phyloP scores from a whole-genome alignment of 768 basidiomycete genomes.

The Mycena vitilis region DNA sequence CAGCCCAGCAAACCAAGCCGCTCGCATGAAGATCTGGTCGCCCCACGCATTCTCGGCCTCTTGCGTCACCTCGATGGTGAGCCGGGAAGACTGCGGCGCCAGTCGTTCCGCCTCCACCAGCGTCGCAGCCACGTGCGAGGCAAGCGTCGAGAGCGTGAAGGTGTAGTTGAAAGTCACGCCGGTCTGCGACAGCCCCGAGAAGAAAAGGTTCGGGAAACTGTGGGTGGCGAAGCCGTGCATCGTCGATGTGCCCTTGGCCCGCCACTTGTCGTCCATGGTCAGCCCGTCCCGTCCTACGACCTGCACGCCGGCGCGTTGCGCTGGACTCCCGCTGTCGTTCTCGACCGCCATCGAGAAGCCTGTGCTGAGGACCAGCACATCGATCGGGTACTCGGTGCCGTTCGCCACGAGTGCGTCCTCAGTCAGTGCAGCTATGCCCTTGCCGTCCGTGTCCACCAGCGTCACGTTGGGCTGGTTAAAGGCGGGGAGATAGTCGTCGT shows the following conservation, averaged over 20 bases:
- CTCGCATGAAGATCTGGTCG: conserved; percentile 5
- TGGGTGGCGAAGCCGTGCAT: conserved; percentile 31
- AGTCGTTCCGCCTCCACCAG: conserved; percentile 12
- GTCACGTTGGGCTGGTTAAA: conserved; percentile 34
- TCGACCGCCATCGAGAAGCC: conserved; percentile 11
- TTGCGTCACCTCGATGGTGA: conserved; percentile 14
- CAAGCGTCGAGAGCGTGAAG: neutral
- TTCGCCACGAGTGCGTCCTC: conserved; percentile 15
- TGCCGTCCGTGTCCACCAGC: conserved; percentile 37
- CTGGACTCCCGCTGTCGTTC: conserved; percentile 13
- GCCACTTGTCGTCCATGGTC: conserved; percentile 30
- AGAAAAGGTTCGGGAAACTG: conserved; percentile 37
- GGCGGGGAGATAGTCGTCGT: conserved; percentile 37
- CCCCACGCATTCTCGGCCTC: conserved; percentile 20
- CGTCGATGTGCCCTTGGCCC: conserved; percentile 12
- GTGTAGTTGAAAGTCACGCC: conserved; percentile 26
- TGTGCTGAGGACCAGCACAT: conserved; percentile 30
- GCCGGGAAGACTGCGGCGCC: neutral
- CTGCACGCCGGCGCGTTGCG: neutral
- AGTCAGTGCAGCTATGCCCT: conserved; percentile 24
- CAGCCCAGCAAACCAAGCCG: conserved; percentile 19
- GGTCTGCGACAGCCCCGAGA: conserved; percentile 16
- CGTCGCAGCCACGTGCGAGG: conserved; percentile 20
- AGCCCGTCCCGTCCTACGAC: conserved; percentile 21
- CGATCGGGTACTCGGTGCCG: conserved; percentile 24